Base-by-base conservation (phyloP, 2,329 filamentous ascomycete species). In the Fusarium sp. region DNA sequence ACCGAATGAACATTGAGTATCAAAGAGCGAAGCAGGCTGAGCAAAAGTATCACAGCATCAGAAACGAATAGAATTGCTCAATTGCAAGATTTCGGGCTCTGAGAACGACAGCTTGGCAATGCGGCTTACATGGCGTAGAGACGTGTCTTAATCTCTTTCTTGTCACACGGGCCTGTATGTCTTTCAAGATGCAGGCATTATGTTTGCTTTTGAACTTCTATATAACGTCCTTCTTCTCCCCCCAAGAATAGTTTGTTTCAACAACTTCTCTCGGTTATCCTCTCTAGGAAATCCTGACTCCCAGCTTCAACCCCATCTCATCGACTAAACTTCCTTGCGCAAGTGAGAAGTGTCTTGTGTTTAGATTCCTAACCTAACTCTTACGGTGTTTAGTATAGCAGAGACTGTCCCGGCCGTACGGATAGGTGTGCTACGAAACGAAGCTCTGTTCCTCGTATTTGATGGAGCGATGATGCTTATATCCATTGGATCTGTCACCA, bases 391-490 rank as follows among this genome's bases (percentile, higher is more conserved):
- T 31, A 67, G 65, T 26, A 57, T 68, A 10, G 42, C 56, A 3
- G 64, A 67, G 26, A 68, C 50, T 2, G 28, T 66, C 11, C 63
- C 63, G 1, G 43, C 35, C 6, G 53, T 60, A 10, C 40, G 42
- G 0, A 41, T 29, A 11, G 48, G 62, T 13, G 64, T 67, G 4
- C 39, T 63, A 10, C 53, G 41, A 13, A 67, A 67, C 10, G 64
- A 67, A 13, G 29, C 64, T 7, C 46, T 65, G 1, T 67, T 67
- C 53, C 36, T 63, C 9, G 57, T 53, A 1, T 43, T 67, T 10
- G 65, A 67, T 3, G 58, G 57, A 4, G 38, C 57, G 0, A 53
- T 58, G 47, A 43, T 67, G 41, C 49, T 67, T 8, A 15, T 68
- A 1, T 61, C 65, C 3, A 65, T 62, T 2, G 53, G 43, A 2